A percentile compares a stretch with the other conserved stretches of the same genome.
phyloP scores from a whole-genome alignment of 1,284 basidiomycete genomes.

The Ustilago curta region DNA sequence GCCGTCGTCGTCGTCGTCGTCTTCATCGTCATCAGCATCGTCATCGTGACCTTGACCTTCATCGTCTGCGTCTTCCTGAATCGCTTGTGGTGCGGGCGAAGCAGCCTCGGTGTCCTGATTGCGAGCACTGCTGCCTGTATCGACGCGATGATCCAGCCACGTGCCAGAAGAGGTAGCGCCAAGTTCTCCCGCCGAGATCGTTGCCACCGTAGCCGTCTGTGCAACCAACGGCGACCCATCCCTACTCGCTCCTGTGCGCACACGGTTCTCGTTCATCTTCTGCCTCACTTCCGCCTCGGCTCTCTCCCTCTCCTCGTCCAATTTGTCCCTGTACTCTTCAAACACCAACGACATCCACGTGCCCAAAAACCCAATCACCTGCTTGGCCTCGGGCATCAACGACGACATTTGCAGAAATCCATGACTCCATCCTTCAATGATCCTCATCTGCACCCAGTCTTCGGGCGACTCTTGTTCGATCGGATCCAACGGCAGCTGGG shows the following conservation, averaged over 20 bases:
- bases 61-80: constrained; percentile 28
- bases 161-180: too few relatives aligned
- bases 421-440: constrained; percentile 69
- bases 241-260: constrained; percentile 3
- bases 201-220: constrained; percentile 5
- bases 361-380: constrained; percentile 87
- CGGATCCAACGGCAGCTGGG: constrained; percentile 71
- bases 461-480: constrained; percentile 80
- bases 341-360: constrained; percentile 91
- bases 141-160: too few relatives aligned
- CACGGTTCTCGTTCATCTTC: constrained; percentile 11
- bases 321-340: constrained; percentile 65
- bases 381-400: constrained; percentile 83
- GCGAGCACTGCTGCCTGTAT: neutral
- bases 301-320: constrained; percentile 42
- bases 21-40: constrained; percentile 16
- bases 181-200: neutral
- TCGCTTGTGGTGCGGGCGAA: neutral
- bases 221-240: constrained; percentile 7
- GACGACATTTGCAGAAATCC: constrained; percentile 81
- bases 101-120: constrained; percentile 4
- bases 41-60: constrained; percentile 44
- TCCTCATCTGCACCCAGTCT: constrained; percentile 91
- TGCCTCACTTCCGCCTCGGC: constrained; percentile 23
- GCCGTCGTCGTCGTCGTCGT: constrained; percentile 59